Evolutionary conservation across 768 basidiomycete genomes (phyloP), one percentile per base, ranked within the genome.

Genomic region (Xerocomellus amylosporus): DNA sequence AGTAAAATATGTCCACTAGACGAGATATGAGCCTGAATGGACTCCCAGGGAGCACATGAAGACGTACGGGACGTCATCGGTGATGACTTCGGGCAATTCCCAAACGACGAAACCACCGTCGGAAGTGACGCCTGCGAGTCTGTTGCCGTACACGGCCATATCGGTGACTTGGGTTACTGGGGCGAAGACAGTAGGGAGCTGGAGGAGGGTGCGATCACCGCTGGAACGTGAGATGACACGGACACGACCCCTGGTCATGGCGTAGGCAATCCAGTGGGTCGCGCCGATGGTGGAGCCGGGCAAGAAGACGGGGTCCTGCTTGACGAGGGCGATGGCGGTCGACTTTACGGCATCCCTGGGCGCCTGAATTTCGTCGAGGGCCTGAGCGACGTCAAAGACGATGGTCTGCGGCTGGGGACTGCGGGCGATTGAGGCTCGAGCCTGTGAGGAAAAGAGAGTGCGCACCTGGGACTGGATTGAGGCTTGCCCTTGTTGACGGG

Each of bases 261-360:
- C 91, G 64, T 93, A 93, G 15, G 91, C 91, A 54, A 93, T 91
- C 89, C 91, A 93, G 65, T 90, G 88, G 5, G 91, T 92, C 14
- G 91, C 91, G 10, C 91, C 91, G 51, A 93, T 93, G 31, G 91
- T 93, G 13, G 88, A 87, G 15, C 91, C 91, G 42, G 88, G 88
- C 53, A 92, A 74, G 74, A 93, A 93, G 24, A 86, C 81, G 17
- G 90, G 75, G 55, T 93, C 91, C 59, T 93, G 90, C 71, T 85
- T 88, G 66, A 93, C 89, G 45, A 93, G 79, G 15, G 91, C 91
- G 50, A 93, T 93, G 4, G 91, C 90, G 0, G 91, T 93, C n/a
- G 89, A 89, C 66, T 90, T 90, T 63, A 91, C 87, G 5, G 79
- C 80, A 58, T 93, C 90, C 8, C 78, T 80, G 49, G 84, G 77